Evolutionary conservation across 2,329 filamentous ascomycete genomes (phyloP).

Genomic region (Cryphonectria japonica): DNA sequence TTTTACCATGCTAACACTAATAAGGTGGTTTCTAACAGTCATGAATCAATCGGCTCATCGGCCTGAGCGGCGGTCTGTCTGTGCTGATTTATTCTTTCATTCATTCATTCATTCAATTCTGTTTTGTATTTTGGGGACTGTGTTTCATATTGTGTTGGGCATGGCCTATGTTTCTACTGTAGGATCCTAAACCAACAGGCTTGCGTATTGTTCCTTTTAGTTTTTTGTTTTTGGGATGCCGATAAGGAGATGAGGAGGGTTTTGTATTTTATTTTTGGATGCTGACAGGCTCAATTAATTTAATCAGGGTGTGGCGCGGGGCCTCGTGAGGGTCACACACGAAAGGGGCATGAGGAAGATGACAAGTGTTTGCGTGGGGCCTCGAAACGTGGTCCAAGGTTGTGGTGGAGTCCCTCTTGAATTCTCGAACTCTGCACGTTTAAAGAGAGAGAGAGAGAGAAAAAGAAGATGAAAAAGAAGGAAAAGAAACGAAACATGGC

Average conservation of each 20-base stretch:
- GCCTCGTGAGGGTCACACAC: background rate
- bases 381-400: background rate
- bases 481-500: background rate
- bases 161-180: background rate
- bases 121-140: background rate
- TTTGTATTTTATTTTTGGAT: constrained; percentile 5
- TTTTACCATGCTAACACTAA: too few relatives aligned
- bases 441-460: too few relatives aligned
- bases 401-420: background rate
- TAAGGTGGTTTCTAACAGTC: background rate
- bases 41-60: background rate
- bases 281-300: background rate
- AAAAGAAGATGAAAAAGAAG: background rate
- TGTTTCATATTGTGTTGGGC: background rate
- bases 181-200: background rate
- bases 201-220: background rate
- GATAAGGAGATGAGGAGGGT: background rate
- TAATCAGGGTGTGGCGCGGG: background rate
- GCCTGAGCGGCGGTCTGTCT: background rate
- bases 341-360: background rate
- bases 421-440: background rate
- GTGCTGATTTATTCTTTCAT: background rate
- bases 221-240: background rate
- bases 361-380: background rate
- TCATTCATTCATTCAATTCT: background rate